Percentiles rank a stretch among this genome's conserved stretches.
Evolutionary conservation across 495 filamentous ascomycete genomes (phyloP).

Genomic region (Pseudomonodictys pantanalensis): DNA sequence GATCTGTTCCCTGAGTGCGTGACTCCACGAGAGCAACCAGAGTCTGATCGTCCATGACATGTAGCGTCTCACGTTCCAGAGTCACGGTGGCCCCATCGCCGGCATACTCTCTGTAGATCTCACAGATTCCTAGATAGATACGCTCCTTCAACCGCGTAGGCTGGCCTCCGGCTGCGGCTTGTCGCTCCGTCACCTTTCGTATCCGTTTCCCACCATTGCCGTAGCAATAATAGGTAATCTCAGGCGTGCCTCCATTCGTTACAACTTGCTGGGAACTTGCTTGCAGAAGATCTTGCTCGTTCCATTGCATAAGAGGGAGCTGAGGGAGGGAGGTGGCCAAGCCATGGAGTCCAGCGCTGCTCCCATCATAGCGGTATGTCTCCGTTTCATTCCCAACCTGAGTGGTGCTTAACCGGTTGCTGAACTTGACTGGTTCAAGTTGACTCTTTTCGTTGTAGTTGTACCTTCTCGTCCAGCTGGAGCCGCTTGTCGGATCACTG

Average conservation of each 20-base stretch:
- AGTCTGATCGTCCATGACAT: not conserved
- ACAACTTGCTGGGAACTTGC: not conserved
- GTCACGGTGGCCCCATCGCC: constrained; percentile 1
- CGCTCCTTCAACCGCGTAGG: constrained; percentile 18
- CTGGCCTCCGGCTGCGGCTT: constrained; percentile 16
- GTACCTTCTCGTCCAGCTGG: constrained; percentile 1
- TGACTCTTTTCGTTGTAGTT: constrained; percentile 4
- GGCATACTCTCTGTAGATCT: constrained; percentile 25
- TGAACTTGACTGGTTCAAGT: not conserved
- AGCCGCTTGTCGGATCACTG: not conserved
- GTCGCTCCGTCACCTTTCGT: constrained; percentile 4
- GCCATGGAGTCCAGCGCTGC: not conserved
- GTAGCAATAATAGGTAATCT: constrained; percentile 6
- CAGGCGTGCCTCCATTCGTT: not conserved
- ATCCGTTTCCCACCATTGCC: not conserved
- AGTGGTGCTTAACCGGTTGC: not conserved
- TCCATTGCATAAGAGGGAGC: constrained; percentile 25
- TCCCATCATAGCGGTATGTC: not conserved
- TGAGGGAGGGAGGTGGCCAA: not conserved
- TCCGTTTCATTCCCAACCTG: not conserved
- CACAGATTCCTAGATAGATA: constrained; percentile 25
- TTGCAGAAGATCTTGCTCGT: not conserved
- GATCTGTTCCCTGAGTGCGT: constrained; percentile 1
- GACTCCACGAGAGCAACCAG: constrained; percentile 14
- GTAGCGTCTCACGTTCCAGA: constrained; percentile 10